Evolutionary conservation across 116 monocot genomes (phyloP), one percentile per base, ranked within the genome.

Genomic region (Iris pallida): DNA sequence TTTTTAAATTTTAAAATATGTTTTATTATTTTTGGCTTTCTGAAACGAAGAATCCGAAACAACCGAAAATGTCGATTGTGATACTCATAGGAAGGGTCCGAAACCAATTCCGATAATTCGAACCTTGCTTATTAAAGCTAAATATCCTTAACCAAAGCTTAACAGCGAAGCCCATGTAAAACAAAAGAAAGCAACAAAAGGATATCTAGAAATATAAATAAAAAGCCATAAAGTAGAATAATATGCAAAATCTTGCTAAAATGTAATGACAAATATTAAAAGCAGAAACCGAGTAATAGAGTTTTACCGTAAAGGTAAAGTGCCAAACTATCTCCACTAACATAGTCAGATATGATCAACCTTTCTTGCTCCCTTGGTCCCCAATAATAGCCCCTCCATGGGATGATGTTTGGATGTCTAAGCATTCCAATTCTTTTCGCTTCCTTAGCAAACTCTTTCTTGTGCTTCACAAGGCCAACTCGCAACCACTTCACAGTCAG

Each of bases 371-470:
- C 87, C 64, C 79, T 78, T 20, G 85, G 85, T 3, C 92, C 97
- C 90, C 87, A 97, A 51, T 97, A 97, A 71, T 81, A 92, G 20
- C 85, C 81, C 69, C 83, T 89, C 81, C 92, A 83, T 9, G 90
- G 56, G 46, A 92, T 66, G 64, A 97, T 77, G 54, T 92, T 90
- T 5, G 77, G 84, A 73, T 97, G 92, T 63, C 71, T 81, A 53
- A 92, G 87, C 44, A 78, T 69, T 55, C 97, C 97, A 59, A 97
- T 72, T 66, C 78, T 81, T 71, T 83, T 97, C 12, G 85, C 90
- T 79, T 97, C 97, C 61, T 86, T 92, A 16, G 81, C 78, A 69
- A 97, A 97, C 14, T 97, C 97, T 60, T 90, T 92, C 54, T 86
- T 97, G 14, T 53, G 70, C 71, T 80, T 97, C 45, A 85, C 81